Base-by-base conservation (phyloP, 1,284 basidiomycete genomes). In the Athelia psychrophila region DNA sequence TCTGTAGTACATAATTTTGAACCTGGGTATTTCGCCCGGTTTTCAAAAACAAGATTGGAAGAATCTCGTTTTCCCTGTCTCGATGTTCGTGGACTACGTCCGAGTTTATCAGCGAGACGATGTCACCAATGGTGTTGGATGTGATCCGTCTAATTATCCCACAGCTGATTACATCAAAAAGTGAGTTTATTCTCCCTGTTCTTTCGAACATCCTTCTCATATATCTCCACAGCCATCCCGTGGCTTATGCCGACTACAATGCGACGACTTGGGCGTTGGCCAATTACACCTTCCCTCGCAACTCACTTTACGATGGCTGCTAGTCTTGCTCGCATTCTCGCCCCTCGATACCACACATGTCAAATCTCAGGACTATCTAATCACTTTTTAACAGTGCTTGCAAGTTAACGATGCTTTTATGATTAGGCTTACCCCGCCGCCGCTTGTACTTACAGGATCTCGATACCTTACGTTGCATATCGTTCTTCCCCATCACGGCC, bases 51-150 rank as follows among this genome's bases (percentile, higher is more conserved):
- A 81, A 58, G 86, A 91, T 67, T 90, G 76, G 63, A 74, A 75
- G 56, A 71, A 87, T 60, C 64, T 91, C 40, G 59, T 67, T 49
- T 92, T 92, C 74, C 90, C 90, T 2, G 68, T 74, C 20, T 70
- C 73, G 58, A 88, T 91, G 85, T 81, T 80, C 56, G 68, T 92
- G 51, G 89, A 92, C 64, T 91, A 91, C 57, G 76, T 92, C 16
- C 83, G 89, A 32, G 75, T 92, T 44, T 92, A 92, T 58, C 89
- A 92, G 67, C 78, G 85, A 23, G 63, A 79, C 51, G 86, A 78
- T 22, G 64, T 78, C 27, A 69, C 73, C 63, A 73, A 83, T 48
- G 81, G 78, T 3, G 57, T 86, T 44, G 79, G 78, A 2, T 91
- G 89, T 58, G 70, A 84, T 62, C 89, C 88, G 16, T 66, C 80